phyloP scores from a whole-genome alignment of 1,284 basidiomycete species.

The Marasmius oreades region DNA sequence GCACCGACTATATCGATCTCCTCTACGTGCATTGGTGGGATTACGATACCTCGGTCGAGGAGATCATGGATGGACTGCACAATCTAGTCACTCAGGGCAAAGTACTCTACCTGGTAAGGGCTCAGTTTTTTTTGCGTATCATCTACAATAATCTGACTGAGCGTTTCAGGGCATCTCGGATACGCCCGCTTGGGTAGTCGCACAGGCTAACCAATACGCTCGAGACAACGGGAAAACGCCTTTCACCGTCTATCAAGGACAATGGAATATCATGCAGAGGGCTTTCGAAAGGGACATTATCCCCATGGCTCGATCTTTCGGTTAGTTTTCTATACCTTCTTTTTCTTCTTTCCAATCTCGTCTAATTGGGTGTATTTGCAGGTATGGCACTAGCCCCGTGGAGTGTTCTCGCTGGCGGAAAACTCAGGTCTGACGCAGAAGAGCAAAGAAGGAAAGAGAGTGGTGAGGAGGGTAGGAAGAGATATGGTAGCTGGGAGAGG shows the following conservation, averaged over 20 bases:
- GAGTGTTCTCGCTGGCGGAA: conserved; percentile 41
- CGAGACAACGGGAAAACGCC: conserved; percentile 42
- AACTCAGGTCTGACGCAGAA: conserved; percentile 45
- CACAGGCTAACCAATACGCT: conserved; percentile 40
- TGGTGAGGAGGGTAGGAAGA: conserved; percentile 39
- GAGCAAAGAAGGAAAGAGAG: conserved; percentile 34
- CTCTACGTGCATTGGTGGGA: too few relatives aligned
- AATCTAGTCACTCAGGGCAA: background rate
- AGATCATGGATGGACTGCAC: background rate
- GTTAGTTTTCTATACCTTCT: conserved; percentile 24
- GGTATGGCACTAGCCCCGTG: conserved; percentile 6
- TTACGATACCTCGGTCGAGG: background rate
- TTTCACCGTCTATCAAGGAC: conserved; percentile 52
- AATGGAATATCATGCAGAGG: conserved; percentile 45
- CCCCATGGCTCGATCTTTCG: conserved; percentile 48
- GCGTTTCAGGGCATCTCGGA: conserved; percentile 34
- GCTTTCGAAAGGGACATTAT: conserved; percentile 54
- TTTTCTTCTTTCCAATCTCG: background rate
- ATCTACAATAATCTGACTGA: background rate
- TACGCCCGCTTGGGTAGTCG: conserved; percentile 41
- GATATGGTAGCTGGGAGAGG: conserved; percentile 35
- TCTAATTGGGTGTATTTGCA: background rate
- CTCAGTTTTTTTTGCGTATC: too few relatives aligned
- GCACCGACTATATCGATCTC: too few relatives aligned
- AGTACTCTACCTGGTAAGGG: background rate